Conservation (phyloP, 345 rosid genomes). For the Aethionema arabicum region DNA sequence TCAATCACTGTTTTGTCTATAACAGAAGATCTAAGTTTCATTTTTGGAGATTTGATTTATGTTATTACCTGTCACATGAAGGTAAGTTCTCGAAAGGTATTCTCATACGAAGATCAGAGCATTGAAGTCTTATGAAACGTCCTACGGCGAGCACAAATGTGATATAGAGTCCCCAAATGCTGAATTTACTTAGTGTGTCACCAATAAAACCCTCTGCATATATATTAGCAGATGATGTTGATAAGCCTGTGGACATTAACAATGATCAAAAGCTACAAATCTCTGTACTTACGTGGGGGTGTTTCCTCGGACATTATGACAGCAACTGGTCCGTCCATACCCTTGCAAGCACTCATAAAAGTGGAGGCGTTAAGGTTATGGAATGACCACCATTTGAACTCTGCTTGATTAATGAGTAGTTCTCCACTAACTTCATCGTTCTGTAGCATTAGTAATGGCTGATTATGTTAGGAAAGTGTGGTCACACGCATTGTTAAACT, state of each 20-base stretch:
- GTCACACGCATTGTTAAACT: too few species aligned
- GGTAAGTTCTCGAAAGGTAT: constrained; percentile 92
- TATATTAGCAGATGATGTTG: constrained; percentile 13
- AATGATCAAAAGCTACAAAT: constrained; percentile 10
- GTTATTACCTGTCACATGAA: constrained; percentile 78
- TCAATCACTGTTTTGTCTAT: too few species aligned
- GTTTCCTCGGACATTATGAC: constrained; percentile 89
- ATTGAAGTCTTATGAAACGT: constrained; percentile 95
- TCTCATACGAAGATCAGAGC: constrained; percentile 97
- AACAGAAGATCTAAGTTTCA: not conserved
- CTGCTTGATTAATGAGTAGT: constrained; percentile 59
- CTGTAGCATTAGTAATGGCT: constrained; percentile 38
- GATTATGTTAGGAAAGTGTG: constrained; percentile 10
- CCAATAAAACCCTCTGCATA: constrained; percentile 92
- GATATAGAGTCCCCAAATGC: constrained; percentile 99
- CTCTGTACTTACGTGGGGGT: constrained; percentile 82
- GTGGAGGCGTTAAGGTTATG: constrained; percentile 62
- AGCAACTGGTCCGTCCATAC: constrained; percentile 83
- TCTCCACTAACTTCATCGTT: constrained; percentile 65
- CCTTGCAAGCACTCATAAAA: constrained; percentile 59
- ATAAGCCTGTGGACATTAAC: not conserved
- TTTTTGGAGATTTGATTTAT: not conserved
- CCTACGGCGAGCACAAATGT: constrained; percentile 99
- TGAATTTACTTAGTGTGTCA: constrained; percentile 98
- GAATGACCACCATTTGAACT: constrained; percentile 90